Conservation (phyloP, 139 green algal genomes). For the Nannochloris sp. region DNA sequence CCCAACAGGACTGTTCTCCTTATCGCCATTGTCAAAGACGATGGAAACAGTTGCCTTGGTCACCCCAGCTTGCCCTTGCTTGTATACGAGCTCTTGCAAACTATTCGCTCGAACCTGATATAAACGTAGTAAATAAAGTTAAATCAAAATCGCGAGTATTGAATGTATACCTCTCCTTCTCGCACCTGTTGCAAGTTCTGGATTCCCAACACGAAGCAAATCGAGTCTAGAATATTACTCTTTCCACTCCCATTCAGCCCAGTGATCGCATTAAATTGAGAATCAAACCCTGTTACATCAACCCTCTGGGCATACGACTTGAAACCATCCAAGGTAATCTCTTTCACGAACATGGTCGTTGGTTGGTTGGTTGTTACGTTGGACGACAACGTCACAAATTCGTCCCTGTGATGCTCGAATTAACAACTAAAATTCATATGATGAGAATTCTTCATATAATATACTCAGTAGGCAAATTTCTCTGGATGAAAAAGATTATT, state of each 20-base stretch:
- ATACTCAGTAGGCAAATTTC: too few relatives aligned
- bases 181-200: conserved; percentile 82
- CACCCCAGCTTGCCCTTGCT: conserved; percentile 94
- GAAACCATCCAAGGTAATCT: conserved; percentile 96
- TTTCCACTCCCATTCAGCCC: conserved; percentile 96
- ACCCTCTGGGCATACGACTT: conserved; percentile 95
- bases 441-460: too few relatives aligned
- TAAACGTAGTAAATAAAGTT: background rate
- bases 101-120: conserved; percentile 79
- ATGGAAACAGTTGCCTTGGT: conserved; percentile 97
- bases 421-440: too few relatives aligned
- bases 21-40: conserved; percentile 90
- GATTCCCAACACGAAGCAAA: conserved; percentile 98
- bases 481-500: too few relatives aligned
- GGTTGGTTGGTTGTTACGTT: background rate
- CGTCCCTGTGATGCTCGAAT: too few relatives aligned
- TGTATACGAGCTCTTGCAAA: conserved; percentile 98
- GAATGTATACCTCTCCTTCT: too few relatives aligned
- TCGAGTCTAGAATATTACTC: conserved; percentile 97
- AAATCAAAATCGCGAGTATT: background rate
- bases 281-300: conserved; percentile 78
- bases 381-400: too few relatives aligned
- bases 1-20: conserved; percentile 61
- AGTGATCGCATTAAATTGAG: conserved; percentile 97
- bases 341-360: conserved; percentile 84